Conservation (phyloP, 768 basidiomycete genomes). For the Podaxis sp. region DNA sequence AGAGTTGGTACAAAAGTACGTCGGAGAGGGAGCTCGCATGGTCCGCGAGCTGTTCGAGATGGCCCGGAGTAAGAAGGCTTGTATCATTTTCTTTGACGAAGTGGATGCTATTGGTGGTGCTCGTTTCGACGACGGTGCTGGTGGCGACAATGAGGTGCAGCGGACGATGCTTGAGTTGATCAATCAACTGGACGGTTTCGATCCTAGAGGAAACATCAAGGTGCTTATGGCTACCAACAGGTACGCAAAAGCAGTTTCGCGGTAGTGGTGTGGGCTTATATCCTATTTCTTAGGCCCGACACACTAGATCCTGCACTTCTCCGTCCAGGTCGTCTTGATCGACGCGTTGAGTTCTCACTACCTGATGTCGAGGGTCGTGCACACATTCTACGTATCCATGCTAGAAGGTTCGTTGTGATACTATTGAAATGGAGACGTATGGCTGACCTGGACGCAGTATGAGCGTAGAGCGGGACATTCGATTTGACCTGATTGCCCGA, state of each 20-base stretch:
- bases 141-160: conserved; percentile 99
- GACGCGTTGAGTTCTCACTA: conserved; percentile 94
- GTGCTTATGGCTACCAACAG: conserved; percentile 99
- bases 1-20: conserved; percentile 99
- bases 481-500: conserved; percentile 95
- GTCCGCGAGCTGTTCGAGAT: conserved; percentile 98
- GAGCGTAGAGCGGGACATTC: conserved; percentile 96
- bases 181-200: conserved; percentile 98
- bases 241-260: conserved; percentile 39
- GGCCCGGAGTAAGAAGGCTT: conserved; percentile 98
- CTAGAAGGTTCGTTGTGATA: conserved; percentile 67
- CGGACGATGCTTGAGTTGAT: conserved; percentile 99
- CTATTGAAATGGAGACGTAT: not conserved
- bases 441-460: conserved; percentile 54
- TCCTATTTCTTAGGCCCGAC: conserved; percentile 69
- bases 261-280: not conserved
- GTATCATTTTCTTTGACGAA: conserved; percentile 99
- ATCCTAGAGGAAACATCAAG: conserved; percentile 99
- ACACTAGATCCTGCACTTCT: conserved; percentile 96
- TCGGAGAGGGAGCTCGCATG: conserved; percentile 98
- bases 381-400: conserved; percentile 96
- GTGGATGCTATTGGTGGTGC: conserved; percentile 98
- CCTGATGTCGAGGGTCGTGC: conserved; percentile 96
- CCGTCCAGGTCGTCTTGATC: conserved; percentile 93
- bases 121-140: conserved; percentile 96